These are phyloP conservation scores for Bolboschoenus planiculmis DNA, from an alignment of 176 grass and related monocot species.

Conservation along the genomic window DNA sequence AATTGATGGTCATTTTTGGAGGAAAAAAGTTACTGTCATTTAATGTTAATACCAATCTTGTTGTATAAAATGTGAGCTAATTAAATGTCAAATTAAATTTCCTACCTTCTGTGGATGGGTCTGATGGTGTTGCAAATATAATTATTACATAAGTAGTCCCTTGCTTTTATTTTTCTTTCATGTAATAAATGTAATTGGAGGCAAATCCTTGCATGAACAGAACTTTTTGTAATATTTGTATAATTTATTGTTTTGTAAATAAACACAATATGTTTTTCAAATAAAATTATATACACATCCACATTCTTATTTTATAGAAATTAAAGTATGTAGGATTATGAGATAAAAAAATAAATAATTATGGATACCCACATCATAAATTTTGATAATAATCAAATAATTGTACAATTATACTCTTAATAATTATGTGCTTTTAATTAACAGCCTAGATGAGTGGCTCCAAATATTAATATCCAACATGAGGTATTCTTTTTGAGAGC, in stretches of 20 bases:
- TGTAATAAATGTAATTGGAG: neutral
- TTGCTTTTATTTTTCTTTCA: neutral
- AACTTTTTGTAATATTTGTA: neutral
- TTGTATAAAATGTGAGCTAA: no score
- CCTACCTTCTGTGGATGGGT: neutral
- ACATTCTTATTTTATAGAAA: neutral
- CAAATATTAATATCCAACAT: neutral
- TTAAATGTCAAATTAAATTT: no score
- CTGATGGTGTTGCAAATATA: neutral
- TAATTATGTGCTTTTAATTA: neutral
- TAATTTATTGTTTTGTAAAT: neutral
- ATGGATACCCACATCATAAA: neutral
- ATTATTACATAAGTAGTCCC: neutral
- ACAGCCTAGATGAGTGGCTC: neutral
- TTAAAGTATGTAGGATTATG: neutral
- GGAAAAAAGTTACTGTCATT: neutral
- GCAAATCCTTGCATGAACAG: neutral
- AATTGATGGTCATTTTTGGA: neutral
- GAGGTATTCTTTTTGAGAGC: neutral
- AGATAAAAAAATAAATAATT: neutral
- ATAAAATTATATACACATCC: neutral
- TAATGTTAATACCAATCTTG: no score
- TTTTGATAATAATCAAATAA: neutral
- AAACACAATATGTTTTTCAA: neutral
- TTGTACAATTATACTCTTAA: neutral